phyloP scores from a whole-genome alignment of 441 rosid species.

The Isatis lusitanica region DNA sequence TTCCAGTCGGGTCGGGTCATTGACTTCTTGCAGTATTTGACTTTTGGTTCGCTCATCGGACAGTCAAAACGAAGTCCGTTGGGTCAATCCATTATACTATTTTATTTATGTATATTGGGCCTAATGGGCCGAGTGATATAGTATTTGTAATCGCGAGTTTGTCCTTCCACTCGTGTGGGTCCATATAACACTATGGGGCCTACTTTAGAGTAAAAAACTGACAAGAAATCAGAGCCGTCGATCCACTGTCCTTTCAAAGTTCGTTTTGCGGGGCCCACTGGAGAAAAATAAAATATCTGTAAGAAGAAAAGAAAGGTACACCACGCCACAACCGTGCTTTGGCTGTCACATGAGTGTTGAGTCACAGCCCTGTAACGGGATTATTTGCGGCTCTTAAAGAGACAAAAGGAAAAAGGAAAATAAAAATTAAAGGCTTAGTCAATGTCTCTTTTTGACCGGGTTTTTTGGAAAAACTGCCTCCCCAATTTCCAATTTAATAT shows the following conservation, averaged over 20 bases:
- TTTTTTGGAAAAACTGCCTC: slow-evolving; percentile 31
- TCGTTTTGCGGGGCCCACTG: slow-evolving; percentile 34
- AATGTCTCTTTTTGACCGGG: slow-evolving; percentile 36
- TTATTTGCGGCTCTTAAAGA: slow-evolving; percentile 23
- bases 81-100: slow-evolving; percentile 7
- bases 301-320: slow-evolving; percentile 17
- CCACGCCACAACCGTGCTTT: slow-evolving; percentile 34
- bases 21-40: background rate
- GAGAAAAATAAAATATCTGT: background rate
- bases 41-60: background rate
- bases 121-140: background rate
- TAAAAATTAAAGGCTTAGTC: slow-evolving; percentile 10
- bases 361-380: slow-evolving; percentile 32
- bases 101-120: no score
- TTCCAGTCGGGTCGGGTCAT: slow-evolving; percentile 14
- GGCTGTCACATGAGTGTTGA: slow-evolving; percentile 23
- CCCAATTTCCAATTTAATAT: slow-evolving; percentile 30
- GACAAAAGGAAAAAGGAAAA: background rate
- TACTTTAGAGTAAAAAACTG: background rate
- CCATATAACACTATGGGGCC: background rate
- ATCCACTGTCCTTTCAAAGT: slow-evolving; percentile 30
- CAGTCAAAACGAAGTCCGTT: slow-evolving; percentile 1
- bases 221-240: slow-evolving; percentile 37
- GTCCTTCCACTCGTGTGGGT: background rate
- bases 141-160: background rate